These are phyloP conservation scores for Prunus yedoensis DNA, from an alignment of 331 rosid species.

Conservation along the genomic window DNA sequence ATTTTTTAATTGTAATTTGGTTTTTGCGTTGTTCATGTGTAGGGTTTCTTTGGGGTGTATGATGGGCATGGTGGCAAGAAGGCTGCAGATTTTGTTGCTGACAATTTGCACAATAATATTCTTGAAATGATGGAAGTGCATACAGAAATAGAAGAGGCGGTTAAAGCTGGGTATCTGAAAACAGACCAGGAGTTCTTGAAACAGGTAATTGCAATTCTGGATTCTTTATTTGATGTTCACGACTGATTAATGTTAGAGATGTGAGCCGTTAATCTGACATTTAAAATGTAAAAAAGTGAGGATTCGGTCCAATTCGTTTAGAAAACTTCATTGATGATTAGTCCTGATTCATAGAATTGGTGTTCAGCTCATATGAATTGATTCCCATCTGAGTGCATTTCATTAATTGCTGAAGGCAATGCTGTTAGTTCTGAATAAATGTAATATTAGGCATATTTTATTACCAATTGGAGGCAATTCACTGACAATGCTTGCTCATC, in stretches of 20 bases:
- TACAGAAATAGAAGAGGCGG: slow-evolving; percentile 38
- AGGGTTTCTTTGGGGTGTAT: slow-evolving; percentile 64
- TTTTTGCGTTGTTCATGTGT: background rate
- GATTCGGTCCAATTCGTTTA: background rate
- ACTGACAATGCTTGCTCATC: too few relatives aligned
- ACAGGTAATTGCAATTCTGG: slow-evolving; percentile 36
- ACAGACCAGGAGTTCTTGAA: slow-evolving; percentile 62
- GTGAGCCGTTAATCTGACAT: background rate
- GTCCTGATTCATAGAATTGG: background rate
- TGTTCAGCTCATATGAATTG: background rate
- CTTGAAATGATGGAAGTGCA: slow-evolving; percentile 43
- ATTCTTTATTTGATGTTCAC: background rate
- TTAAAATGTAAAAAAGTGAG: background rate
- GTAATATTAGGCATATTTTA: too few relatives aligned
- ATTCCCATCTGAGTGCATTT: too few relatives aligned
- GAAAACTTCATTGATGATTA: background rate
- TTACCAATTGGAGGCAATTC: too few relatives aligned
- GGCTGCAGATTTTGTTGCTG: slow-evolving; percentile 56
- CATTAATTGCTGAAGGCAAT: background rate
- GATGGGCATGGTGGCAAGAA: slow-evolving; percentile 74
- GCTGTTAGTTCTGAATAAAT: background rate
- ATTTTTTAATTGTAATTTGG: background rate
- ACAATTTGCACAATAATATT: slow-evolving; percentile 52
- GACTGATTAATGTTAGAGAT: background rate
- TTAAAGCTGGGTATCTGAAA: slow-evolving; percentile 57